Evolutionary conservation across 371 early-diverging fungal species (phyloP), one percentile per base, ranked within the genome.

Genomic region (Dinochytrium kinnereticum): DNA sequence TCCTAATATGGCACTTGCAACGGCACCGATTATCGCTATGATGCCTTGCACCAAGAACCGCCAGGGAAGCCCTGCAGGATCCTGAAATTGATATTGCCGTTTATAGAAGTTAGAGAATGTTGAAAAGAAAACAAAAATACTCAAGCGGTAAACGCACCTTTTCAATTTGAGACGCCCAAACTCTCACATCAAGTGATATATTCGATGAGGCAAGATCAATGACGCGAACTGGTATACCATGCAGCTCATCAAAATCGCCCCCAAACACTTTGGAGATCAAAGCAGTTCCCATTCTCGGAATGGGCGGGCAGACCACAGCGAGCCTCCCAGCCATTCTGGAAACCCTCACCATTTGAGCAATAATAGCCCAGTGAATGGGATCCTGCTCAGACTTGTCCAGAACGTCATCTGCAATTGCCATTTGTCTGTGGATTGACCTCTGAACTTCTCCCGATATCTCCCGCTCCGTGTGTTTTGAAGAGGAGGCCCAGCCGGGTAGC

Each of bases 141-240:
- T 34, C 67, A 44, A n/a, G 15, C 67, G 7, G 26, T 13, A 33
- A 33, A 34, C 15, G 65, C 26, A 53, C 73, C 15, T 38, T 44
- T 17, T 72, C 73, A 53, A 72, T 72, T 37, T 55, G 51, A 13
- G 57, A 28, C 13, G 73, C 73, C 73, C 73, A 72, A 15, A 72
- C 37, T 19, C 73, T 67, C 38, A 72, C 73, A 57, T 72, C 73
- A 37, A 72, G 21, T 0, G 67, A 36, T n/a, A 57, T 24, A 2
- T 66, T 5, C 10, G 51, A 66, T 15, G 28, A 37, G n/a, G 65
- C 31, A 1, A 72, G 31, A 53, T 72, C 73, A 24, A 72, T 38
- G 31, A 50, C 39, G 13, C 66, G 10, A 1, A 72, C 64, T 10
- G 33, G 64, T 38, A 31, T 31, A 15, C 36, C 72, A 49, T 44